phyloP scores from a whole-genome alignment of 495 filamentous ascomycete species.

The Cercophora scortea region DNA sequence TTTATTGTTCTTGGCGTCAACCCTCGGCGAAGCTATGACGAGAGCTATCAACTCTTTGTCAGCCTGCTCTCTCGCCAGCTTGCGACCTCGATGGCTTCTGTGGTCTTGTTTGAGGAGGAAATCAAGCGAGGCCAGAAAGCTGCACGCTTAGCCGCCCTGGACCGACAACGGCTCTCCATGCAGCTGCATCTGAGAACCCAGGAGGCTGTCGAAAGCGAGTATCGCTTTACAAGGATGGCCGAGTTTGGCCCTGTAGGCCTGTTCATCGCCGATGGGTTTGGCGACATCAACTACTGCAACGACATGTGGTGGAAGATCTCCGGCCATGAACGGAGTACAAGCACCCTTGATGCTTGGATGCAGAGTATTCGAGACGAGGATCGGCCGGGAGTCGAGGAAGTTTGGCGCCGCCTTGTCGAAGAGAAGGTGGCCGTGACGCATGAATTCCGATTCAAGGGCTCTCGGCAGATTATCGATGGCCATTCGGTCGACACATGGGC shows the following conservation, averaged over 20 bases:
- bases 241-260: conserved; percentile 66
- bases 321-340: conserved; percentile 41
- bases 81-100: conserved; percentile 62
- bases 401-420: conserved; percentile 52
- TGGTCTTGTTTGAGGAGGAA: conserved; percentile 67
- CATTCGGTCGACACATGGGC: conserved; percentile 60
- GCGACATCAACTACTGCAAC: conserved; percentile 62
- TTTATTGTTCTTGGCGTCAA: conserved; percentile 65
- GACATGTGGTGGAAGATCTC: conserved; percentile 66
- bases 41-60: conserved; percentile 62
- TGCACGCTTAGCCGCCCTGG: conserved; percentile 55
- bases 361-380: conserved; percentile 57
- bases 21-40: conserved; percentile 59
- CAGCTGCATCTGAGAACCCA: conserved; percentile 58
- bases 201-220: conserved; percentile 61
- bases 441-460: conserved; percentile 61
- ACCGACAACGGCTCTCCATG: conserved; percentile 58
- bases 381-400: conserved; percentile 36
- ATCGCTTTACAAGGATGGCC: conserved; percentile 66
- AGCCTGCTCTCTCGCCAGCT: conserved; percentile 62
- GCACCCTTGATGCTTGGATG: conserved; percentile 55
- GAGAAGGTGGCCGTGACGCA: conserved; percentile 48
- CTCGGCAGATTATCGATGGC: conserved; percentile 50
- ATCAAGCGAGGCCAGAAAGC: conserved; percentile 59
- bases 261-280: conserved; percentile 58